These are phyloP conservation scores for Dioscorea dumetorum DNA, from an alignment of 106 monocot genomes.

Conservation along the genomic window DNA sequence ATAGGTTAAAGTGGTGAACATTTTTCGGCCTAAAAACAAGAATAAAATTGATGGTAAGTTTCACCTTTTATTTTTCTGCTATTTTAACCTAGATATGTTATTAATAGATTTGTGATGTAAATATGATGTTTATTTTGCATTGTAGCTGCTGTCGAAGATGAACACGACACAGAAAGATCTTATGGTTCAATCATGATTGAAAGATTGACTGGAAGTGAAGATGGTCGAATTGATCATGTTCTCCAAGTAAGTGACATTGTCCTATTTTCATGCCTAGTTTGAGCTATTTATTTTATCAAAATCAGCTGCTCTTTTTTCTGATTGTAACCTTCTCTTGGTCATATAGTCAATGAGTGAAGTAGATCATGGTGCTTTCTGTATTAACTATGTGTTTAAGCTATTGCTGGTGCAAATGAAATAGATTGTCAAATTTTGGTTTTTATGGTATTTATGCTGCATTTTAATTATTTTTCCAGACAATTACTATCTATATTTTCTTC, in stretches of 20 bases:
- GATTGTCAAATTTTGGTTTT: too few relatives aligned
- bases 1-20: conserved; percentile 66
- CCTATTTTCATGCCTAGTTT: not conserved
- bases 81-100: not conserved
- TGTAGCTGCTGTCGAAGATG: conserved; percentile 30
- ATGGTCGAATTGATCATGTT: conserved; percentile 87
- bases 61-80: not conserved
- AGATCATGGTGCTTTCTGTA: too few relatives aligned
- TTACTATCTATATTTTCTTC: too few relatives aligned
- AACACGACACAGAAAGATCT: conserved; percentile 35
- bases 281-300: too few relatives aligned
- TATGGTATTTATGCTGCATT: too few relatives aligned
- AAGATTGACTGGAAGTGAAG: conserved; percentile 60
- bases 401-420: too few relatives aligned
- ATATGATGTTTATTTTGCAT: not conserved
- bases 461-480: too few relatives aligned
- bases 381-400: too few relatives aligned
- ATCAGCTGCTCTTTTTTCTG: too few relatives aligned
- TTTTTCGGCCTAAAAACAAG: conserved; percentile 37
- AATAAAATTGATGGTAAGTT: conserved; percentile 47
- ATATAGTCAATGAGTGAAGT: too few relatives aligned
- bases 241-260: conserved; percentile 61
- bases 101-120: not conserved
- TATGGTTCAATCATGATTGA: conserved; percentile 92
- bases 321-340: too few relatives aligned